Base-by-base conservation (phyloP, 352 stramenopile genomes). In the Phytophthora chlamydospora region DNA sequence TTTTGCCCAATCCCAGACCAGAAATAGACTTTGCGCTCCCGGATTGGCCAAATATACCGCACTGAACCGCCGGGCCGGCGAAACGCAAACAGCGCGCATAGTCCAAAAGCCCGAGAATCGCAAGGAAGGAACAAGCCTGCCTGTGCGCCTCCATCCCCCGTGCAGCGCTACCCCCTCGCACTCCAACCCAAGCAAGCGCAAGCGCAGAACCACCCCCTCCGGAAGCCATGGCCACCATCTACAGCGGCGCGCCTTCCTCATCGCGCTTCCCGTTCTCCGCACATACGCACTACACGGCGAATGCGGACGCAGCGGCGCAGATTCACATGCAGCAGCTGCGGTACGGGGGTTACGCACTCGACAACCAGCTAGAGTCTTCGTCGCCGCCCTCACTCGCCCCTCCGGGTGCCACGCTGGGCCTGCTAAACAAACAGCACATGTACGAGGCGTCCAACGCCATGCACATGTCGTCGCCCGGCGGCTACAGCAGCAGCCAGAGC, bases 271-370 rank as follows among this genome's bases (percentile, higher is more conserved):
- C 79, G 45, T 88, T 92, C 63, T 66, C 56, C 38, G 61, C 73
- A 16, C 79, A 85, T 54, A 86, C 78, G 47, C 83, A 92, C 65
- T 91, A 91, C 62, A 81, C 79, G 63, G 68, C 66, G 36, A 85
- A 76, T 51, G 48, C 64, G 2, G 68, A 76, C 53, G 65, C 68
- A 29, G 58, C 66, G 5, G 59, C 70, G 59, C 77, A 84, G 46
- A 71, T 85, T 54, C 78, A 88, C 36, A 80, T 80, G 69, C 70
- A 88, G 55, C 47, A 89, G 42, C 47, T 86, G 45, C 80, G 82
- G 21, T 91, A 89, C 57, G 76, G 70, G 45, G 54, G 71, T 27
- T 74, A 71, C 34, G 73, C 68, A 17, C 63, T 83, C 17, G 77
- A 80, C 38, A 82, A 82, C 53, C 59, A 61, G 35, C 44, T 59